These are phyloP conservation scores for Hypomyces perniciosus DNA, from an alignment of 2,329 filamentous ascomycete species.

Conservation along the genomic window DNA sequence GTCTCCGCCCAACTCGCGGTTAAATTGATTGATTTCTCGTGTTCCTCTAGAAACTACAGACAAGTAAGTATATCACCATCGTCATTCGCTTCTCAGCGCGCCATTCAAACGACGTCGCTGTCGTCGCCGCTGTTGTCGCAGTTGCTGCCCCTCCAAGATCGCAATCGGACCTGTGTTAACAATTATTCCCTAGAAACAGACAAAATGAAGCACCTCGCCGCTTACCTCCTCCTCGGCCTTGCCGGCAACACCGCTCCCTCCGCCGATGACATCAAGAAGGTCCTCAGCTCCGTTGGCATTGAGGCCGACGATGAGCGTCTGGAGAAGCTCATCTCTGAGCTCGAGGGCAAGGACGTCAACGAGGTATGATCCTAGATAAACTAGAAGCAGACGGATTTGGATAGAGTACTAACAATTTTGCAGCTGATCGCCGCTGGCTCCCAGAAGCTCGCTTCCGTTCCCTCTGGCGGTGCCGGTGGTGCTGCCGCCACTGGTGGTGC, in stretches of 20 bases:
- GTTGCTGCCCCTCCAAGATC: neutral
- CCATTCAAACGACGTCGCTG: neutral
- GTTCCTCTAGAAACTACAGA: constrained; percentile 47
- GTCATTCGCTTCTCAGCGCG: neutral
- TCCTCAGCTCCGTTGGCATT: constrained; percentile 90
- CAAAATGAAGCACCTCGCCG: constrained; percentile 99
- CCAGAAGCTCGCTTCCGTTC: constrained; percentile 93
- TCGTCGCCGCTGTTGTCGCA: neutral
- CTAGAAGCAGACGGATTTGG: neutral
- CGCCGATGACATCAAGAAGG: constrained; percentile 75
- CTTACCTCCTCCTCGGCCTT: constrained; percentile 94
- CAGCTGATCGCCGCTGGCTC: constrained; percentile 89
- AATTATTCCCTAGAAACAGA: constrained; percentile 14
- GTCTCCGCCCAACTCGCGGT: constrained; percentile 97
- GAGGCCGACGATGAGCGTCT: constrained; percentile 89
- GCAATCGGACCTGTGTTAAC: neutral
- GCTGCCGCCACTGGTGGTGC: constrained; percentile 64
- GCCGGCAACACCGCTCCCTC: constrained; percentile 88
- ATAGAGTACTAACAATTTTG: constrained; percentile 16
- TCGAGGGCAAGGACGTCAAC: constrained; percentile 86
- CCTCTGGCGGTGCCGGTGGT: constrained; percentile 79
- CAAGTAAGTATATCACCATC: constrained; percentile 2
- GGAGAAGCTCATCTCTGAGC: constrained; percentile 79
- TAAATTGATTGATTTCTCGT: constrained; percentile 99
- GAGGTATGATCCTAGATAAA: constrained; percentile 57